Conservation (phyloP, 805 yeast species). For the Cephaloascus fragrans region DNA sequence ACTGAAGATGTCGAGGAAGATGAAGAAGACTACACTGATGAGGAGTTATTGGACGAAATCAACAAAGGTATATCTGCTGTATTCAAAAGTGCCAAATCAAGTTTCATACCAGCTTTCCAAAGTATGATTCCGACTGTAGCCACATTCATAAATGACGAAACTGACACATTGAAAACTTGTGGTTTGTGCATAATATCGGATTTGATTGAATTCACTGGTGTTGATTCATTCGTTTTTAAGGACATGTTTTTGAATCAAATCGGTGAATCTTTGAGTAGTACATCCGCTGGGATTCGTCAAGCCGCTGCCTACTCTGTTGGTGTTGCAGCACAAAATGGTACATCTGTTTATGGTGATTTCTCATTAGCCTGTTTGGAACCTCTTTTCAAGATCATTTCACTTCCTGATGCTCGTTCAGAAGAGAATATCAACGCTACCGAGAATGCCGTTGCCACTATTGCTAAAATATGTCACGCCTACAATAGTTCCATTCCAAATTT, state of each 20-base stretch:
- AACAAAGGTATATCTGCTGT: conserved; percentile 64
- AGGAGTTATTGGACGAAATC: conserved; percentile 79
- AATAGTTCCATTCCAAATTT: conserved; percentile 52
- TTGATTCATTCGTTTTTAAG: conserved; percentile 51
- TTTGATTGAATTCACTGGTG: conserved; percentile 70
- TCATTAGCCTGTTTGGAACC: conserved; percentile 66
- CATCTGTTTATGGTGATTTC: conserved; percentile 48
- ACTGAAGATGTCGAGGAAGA: conserved; percentile 79
- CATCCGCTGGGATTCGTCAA: conserved; percentile 72
- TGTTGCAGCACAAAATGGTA: conserved; percentile 76
- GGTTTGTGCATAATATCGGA: conserved; percentile 78
- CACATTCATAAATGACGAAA: conserved; percentile 53
- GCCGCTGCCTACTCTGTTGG: conserved; percentile 83
- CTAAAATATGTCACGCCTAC: conserved; percentile 65
- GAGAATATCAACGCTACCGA: conserved; percentile 85
- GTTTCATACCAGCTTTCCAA: conserved; percentile 59
- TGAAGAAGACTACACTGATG: conserved; percentile 76
- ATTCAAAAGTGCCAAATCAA: conserved; percentile 50
- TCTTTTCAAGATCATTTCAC: conserved; percentile 59
- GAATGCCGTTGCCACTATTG: conserved; percentile 71
- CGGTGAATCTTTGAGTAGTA: conserved; percentile 55
- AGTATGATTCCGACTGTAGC: conserved; percentile 53
- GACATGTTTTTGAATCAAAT: conserved; percentile 56
- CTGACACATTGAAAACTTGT: conserved; percentile 59
- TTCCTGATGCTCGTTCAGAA: conserved; percentile 78